Evolutionary conservation across 495 filamentous ascomycete species (phyloP), one percentile per base, ranked within the genome.

Genomic region (Copromyces sp.): DNA sequence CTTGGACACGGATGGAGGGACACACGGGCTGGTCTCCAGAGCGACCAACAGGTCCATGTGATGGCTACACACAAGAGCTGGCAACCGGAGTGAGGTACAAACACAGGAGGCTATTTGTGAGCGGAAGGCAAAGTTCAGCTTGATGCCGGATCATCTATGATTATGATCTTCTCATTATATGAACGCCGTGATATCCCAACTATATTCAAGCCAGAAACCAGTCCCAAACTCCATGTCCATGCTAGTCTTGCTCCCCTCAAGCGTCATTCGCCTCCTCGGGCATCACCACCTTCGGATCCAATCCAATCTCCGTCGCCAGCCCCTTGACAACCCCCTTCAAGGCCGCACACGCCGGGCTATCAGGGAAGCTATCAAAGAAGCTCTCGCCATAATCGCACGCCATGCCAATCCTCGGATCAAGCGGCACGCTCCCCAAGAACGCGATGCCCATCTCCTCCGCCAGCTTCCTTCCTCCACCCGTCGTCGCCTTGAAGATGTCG

Each of bases 351-450:
- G 94, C 94, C 38, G 95, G 94, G 75, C 93, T 97, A 74, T 98
- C 95, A 0, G 95, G 93, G 80, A 91, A 99, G 59, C 88, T 87
- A 72, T 98, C 94, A 76, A 98, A 93, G 82, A 98, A 98, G 79
- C 94, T 97, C 87, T 98, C 96, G 1, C 95, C 95, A 82, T 92
- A 97, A 79, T 99, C 95, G 77, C 94, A 96, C 4, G 94, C 90
- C 92, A 97, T 97, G 1, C 95, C 94, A 70, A 99, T 94, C 68
- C 95, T 85, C 5, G 95, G 95, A 76, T 99, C 95, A 61, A 99
- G 82, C 44, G 95, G 95, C n/a, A 99, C 94, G 32, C 90, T 87
- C 1, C 95, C 95, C 24, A 99, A 81, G 78, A 95, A 98, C 1
- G 92, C 91, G 17, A 99, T 92, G 7, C 87, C 87, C 86, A 92